Percentiles rank a stretch among this genome's conserved stretches.
Evolutionary conservation across 1,284 basidiomycete species (phyloP).

Genomic region (Singerocomus rubriflavus): DNA sequence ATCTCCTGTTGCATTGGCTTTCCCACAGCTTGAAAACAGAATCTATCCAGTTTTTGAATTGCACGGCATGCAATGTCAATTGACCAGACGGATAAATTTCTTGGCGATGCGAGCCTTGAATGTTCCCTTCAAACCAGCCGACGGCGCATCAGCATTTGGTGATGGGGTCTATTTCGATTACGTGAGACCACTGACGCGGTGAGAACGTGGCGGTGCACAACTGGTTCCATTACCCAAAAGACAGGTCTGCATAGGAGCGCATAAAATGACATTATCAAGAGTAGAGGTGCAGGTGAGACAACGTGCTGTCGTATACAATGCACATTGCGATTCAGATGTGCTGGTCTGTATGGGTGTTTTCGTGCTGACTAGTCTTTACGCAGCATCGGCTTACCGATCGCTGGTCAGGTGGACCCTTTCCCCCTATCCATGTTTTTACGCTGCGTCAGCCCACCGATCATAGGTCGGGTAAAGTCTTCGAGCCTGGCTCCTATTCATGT

Average conservation of each 20-base stretch:
- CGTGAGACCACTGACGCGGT: background rate
- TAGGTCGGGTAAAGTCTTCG: slow-evolving; percentile 10
- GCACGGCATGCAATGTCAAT: background rate
- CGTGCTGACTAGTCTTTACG: too few relatives aligned
- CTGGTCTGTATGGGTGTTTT: too few relatives aligned
- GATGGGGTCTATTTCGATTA: background rate
- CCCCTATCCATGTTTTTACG: too few relatives aligned
- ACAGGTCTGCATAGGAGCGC: too few relatives aligned
- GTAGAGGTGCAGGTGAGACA: too few relatives aligned
- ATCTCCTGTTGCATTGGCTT: background rate
- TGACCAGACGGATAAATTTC: too few relatives aligned
- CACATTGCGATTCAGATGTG: too few relatives aligned
- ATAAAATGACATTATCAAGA: too few relatives aligned
- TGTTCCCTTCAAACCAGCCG: too few relatives aligned
- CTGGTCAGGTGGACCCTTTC: too few relatives aligned
- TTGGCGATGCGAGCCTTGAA: background rate
- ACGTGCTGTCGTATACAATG: too few relatives aligned
- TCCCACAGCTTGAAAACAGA: background rate
- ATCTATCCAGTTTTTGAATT: background rate
- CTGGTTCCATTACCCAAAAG: background rate
- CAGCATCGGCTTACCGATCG: too few relatives aligned
- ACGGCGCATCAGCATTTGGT: background rate
- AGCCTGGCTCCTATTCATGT: slow-evolving; percentile 6
- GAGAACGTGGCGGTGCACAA: background rate
- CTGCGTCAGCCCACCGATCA: background rate